These are phyloP conservation scores for Durotheca rogersii DNA, from an alignment of 495 filamentous ascomycete genomes.

Conservation along the genomic window DNA sequence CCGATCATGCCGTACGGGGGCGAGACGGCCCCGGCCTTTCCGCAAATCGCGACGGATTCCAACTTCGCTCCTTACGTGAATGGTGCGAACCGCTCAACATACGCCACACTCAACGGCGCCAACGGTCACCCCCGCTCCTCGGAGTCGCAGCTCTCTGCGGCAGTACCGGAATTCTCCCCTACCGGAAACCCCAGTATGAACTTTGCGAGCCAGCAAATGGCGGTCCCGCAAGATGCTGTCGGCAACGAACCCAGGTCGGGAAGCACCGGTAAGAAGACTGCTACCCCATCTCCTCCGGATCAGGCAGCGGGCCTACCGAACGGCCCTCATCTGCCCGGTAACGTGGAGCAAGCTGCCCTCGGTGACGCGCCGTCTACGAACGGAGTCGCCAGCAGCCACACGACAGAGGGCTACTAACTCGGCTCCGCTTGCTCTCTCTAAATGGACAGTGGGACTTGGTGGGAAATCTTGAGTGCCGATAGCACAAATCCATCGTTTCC, in stretches of 20 bases:
- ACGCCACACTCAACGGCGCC: slow-evolving; percentile 40
- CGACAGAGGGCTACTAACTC: slow-evolving; percentile 10
- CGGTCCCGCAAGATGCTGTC: not conserved
- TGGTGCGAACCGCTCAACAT: slow-evolving; percentile 33
- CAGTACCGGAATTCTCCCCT: slow-evolving; percentile 76
- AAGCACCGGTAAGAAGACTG: slow-evolving; percentile 5
- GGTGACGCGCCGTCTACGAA: slow-evolving; percentile 12
- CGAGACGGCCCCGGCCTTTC: slow-evolving; percentile 32
- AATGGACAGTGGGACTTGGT: not conserved
- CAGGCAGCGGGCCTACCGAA: slow-evolving; percentile 12
- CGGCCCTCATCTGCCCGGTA: slow-evolving; percentile 6
- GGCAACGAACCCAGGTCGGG: slow-evolving; percentile 10
- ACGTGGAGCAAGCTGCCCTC: not conserved
- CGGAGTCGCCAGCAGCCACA: slow-evolving; percentile 10
- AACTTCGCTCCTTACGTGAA: slow-evolving; percentile 37
- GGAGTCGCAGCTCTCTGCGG: slow-evolving; percentile 66
- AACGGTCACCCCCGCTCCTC: slow-evolving; percentile 45
- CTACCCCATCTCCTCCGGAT: slow-evolving; percentile 1
- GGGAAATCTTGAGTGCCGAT: not conserved
- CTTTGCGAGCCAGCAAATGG: slow-evolving; percentile 2
- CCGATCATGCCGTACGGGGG: slow-evolving; percentile 35
- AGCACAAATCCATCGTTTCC: not conserved
- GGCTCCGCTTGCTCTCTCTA: not conserved
- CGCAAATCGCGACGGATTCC: slow-evolving; percentile 35
- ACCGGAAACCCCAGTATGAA: slow-evolving; percentile 17